Evolutionary conservation across 2,329 filamentous ascomycete species (phyloP).

Genomic region (Colletotrichum tabaci): DNA sequence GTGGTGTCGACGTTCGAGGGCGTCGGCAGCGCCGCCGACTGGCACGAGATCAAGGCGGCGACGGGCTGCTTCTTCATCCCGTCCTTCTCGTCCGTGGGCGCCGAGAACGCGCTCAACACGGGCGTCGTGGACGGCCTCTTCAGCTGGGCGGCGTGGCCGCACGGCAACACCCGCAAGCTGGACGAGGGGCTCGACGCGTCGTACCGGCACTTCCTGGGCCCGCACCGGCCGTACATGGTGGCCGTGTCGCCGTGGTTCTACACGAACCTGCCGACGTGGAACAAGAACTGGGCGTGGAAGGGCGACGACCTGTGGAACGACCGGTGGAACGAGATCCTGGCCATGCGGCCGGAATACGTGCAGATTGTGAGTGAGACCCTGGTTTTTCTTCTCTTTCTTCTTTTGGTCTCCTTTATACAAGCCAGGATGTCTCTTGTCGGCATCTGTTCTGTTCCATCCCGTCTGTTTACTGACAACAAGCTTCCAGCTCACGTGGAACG

Average conservation of each 20-base stretch:
- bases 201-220: constrained; percentile 39
- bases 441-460: no score
- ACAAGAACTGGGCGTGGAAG: constrained; percentile 75
- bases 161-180: constrained; percentile 44
- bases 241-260: constrained; percentile 72
- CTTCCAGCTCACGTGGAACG: constrained; percentile 53
- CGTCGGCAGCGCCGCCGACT: constrained; percentile 56
- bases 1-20: constrained; percentile 63
- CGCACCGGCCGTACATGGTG: constrained; percentile 61
- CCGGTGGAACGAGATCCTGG: constrained; percentile 69
- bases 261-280: constrained; percentile 69
- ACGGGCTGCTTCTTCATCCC: constrained; percentile 61
- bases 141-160: constrained; percentile 56
- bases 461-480: neutral
- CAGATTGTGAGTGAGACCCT: constrained; percentile 55
- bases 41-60: constrained; percentile 57
- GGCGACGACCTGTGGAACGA: constrained; percentile 73
- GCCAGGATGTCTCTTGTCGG: no score
- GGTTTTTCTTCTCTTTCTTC: no score
- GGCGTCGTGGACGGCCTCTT: constrained; percentile 54
- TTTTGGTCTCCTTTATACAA: no score
- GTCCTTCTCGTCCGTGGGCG: constrained; percentile 58
- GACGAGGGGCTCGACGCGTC: constrained; percentile 44
- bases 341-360: constrained; percentile 63
- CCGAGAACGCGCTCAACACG: constrained; percentile 43